A percentile compares a stretch with the other conserved stretches of the same genome.
Evolutionary conservation across 345 rosid genomes (phyloP).

Genomic region (Aquilaria malaccensis): DNA sequence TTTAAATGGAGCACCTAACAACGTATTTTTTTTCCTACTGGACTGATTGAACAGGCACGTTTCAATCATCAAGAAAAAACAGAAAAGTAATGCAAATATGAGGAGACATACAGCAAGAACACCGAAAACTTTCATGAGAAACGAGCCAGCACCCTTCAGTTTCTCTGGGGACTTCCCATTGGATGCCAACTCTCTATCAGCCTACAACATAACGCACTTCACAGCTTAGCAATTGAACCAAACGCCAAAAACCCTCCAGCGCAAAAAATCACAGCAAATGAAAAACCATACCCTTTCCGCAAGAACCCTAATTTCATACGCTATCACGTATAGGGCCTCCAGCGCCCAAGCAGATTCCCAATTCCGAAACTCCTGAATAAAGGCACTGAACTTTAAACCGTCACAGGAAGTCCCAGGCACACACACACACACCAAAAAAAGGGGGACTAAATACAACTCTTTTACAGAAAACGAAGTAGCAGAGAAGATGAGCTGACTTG

Average conservation of each 20-base stretch:
- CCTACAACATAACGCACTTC: slow-evolving; percentile 36
- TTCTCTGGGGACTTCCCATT: slow-evolving; percentile 91
- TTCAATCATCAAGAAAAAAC: too few species aligned
- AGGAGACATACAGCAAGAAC: slow-evolving; percentile 80
- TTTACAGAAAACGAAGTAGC: background rate
- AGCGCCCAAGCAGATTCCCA: slow-evolving; percentile 99
- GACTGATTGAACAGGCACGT: background rate
- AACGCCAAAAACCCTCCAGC: background rate
- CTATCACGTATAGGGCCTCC: slow-evolving; percentile 75
- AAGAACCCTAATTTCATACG: slow-evolving; percentile 90
- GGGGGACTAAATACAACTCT: background rate
- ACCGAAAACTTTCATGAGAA: slow-evolving; percentile 92
- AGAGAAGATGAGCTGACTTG: slow-evolving; percentile 31
- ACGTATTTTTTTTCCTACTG: background rate
- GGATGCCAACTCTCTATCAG: slow-evolving; percentile 72
- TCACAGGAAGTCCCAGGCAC: too few species aligned
- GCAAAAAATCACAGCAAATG: background rate
- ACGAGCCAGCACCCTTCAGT: slow-evolving; percentile 91
- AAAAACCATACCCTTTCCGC: slow-evolving; percentile 66
- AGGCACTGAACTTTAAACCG: slow-evolving; percentile 42
- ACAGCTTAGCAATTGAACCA: background rate
- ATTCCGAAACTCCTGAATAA: slow-evolving; percentile 95
- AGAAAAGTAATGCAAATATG: background rate
- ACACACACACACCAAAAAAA: too few species aligned
- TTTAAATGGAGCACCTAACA: slow-evolving; percentile 4